These are phyloP conservation scores for Tetracladium marchalianum DNA, from an alignment of 495 filamentous ascomycete species.

Conservation along the genomic window DNA sequence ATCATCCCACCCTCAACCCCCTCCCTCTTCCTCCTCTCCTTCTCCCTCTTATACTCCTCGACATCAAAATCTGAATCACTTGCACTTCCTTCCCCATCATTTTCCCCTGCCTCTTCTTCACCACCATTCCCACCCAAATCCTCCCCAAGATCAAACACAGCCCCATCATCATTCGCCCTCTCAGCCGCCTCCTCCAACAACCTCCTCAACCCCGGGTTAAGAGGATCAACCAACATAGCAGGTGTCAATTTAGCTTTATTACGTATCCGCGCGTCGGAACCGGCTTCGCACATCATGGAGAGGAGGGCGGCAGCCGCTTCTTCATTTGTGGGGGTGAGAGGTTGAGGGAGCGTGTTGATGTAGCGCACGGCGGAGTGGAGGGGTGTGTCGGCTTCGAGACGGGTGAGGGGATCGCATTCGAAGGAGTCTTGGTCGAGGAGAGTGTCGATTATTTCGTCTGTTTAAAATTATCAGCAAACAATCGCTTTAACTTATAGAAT, in stretches of 20 bases:
- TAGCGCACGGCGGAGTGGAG: constrained; percentile 82
- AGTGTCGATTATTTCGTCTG: constrained; percentile 82
- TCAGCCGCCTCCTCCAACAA: constrained; percentile 74
- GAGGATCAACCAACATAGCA: constrained; percentile 59
- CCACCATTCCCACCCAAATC: constrained; percentile 33
- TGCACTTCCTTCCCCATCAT: constrained; percentile 18
- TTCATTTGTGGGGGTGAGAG: constrained; percentile 33
- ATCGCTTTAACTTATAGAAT: no score
- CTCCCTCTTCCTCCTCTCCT: constrained; percentile 8
- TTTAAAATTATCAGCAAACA: no score
- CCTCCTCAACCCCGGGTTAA: constrained; percentile 57
- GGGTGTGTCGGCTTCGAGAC: constrained; percentile 77
- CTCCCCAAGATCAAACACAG: constrained; percentile 29
- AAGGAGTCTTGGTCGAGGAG: constrained; percentile 91
- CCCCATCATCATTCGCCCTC: constrained; percentile 36
- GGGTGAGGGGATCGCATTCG: constrained; percentile 84
- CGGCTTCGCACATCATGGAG: constrained; percentile 88
- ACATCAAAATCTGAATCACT: constrained; percentile 22
- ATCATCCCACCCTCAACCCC: no score
- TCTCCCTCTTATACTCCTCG: constrained; percentile 15
- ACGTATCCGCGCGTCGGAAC: constrained; percentile 62
- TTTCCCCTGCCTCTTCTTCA: constrained; percentile 12
- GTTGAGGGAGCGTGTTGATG: constrained; percentile 51
- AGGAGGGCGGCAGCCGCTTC: constrained; percentile 60
- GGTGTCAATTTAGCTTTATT: constrained; percentile 66